phyloP scores from a whole-genome alignment of 192 early-diverging fungal genomes.

The Blastocladiella britannica region DNA sequence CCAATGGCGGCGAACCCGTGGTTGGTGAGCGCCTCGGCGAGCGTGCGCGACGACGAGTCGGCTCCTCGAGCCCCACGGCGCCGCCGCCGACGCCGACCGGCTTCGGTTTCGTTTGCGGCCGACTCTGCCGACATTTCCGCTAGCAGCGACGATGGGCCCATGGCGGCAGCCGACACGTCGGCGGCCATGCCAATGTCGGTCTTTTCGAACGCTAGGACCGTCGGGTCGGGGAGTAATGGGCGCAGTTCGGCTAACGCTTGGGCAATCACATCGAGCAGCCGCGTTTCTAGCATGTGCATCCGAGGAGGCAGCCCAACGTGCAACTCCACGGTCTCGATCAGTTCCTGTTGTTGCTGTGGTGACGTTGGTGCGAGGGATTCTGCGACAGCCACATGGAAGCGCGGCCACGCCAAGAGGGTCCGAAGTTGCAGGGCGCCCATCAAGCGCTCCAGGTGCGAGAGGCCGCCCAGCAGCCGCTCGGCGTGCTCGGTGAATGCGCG shows the following conservation, averaged over 20 bases:
- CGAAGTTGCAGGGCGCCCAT: slow-evolving; percentile 60
- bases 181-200: too few species aligned
- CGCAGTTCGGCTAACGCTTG: slow-evolving; percentile 53
- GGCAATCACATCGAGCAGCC: slow-evolving; percentile 67
- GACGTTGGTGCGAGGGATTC: slow-evolving; percentile 31
- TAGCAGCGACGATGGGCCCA: too few species aligned
- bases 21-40: not conserved
- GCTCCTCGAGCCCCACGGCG: too few species aligned
- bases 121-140: too few species aligned
- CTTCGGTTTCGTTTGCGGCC: too few species aligned
- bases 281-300: slow-evolving; percentile 66
- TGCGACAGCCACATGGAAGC: slow-evolving; percentile 43
- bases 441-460: slow-evolving; percentile 70
- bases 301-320: slow-evolving; percentile 50
- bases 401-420: slow-evolving; percentile 71
- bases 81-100: too few species aligned
- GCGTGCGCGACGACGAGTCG: not conserved
- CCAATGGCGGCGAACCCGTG: not conserved
- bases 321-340: slow-evolving; percentile 48
- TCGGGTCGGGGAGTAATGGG: slow-evolving; percentile 29
- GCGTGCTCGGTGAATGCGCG: slow-evolving; percentile 83
- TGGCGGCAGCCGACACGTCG: too few species aligned
- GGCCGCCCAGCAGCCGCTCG: slow-evolving; percentile 53
- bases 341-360: too few species aligned
- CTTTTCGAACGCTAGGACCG: too few species aligned